Base-by-base conservation (phyloP, 2,329 filamentous ascomycete genomes). In the Whalleya microplaca region DNA sequence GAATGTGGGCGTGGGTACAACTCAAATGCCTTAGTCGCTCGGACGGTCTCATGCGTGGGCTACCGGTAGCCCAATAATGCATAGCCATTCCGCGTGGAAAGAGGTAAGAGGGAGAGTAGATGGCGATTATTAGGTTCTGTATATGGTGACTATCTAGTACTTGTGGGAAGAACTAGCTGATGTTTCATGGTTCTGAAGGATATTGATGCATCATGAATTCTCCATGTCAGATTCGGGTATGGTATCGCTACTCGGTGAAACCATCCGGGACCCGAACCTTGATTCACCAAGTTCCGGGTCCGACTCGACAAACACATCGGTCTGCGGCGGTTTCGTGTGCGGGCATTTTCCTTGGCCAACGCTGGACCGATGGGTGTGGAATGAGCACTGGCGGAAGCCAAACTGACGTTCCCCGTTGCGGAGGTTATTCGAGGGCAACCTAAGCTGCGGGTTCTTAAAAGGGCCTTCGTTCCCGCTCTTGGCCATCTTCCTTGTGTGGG, bases 301-400 rank as follows among this genome's bases (percentile, higher is more conserved):
- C 10, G 67, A 70, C 37, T 66, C 67, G 18, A 58, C 47, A 37
- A 59, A 68, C 8, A 59, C 65, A 3, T 73, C 63, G 54, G 42
- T 67, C 47, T 1, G 58, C 48, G 10, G 55, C 42, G 12, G 47
- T 16, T 14, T 37, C 32, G 14, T 48, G 62, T 84, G 78, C 14
- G 82, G 82, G 57, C 83, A 86, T n/a, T 71, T 71, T 4, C 76
- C 76, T 69, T 86, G 78, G 19, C 82, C 83, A 32, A 84, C 80
- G 7, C 75, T 71, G 3, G 80, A 77, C 19, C 83, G 76, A 64
- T 86, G 83, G 40, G 80, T 83, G 68, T 86, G 83, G 64, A 86
- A 86, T 12, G 82, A 83, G 68, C 83, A 86, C 69, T 83, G 80
- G 21, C 83, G 76, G 68, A 85, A 86, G n/a, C 83, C 83, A 64